Base-by-base conservation (phyloP, 1,284 basidiomycete species). In the Anthracocystis setariae region DNA sequence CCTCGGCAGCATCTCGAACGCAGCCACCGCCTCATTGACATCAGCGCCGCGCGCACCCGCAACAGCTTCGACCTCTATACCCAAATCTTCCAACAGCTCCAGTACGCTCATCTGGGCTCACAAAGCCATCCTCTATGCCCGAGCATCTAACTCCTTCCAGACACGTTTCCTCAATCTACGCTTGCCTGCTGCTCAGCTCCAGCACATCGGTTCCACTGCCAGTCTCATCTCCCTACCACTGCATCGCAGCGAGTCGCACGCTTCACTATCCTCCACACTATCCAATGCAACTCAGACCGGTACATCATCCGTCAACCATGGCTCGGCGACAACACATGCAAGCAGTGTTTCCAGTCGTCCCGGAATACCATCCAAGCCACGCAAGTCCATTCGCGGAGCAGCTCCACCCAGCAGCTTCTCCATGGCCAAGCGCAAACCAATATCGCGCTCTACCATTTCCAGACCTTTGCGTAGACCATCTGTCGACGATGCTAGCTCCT, bases 111-210 rank as follows among this genome's bases (percentile, higher is more conserved):
- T 94, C 17, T 92, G 90, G 89, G 92, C 91, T 1, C 93, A 95
- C 84, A 94, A 95, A 94, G 94, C 93, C 37, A 90, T 98, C 75
- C 90, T 98, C 1, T 97, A 97, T 73, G 93, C 93, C 44, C 89
- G 94, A 65, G 94, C 94, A 21, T 72, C 78, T 17, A 77, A 80
- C 62, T 65, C 68, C 35, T 80, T 78, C 33, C 74, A 74, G 40
- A 67, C 68, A 9, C 73, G 67, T 25, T 82, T 74, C 90, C 91
- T 23, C 89, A 88, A 45, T 93, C 93, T 85, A 90, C 94, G 67
- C 18, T 62, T 70, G n/a, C 76, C 77, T 17, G 65, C 76, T 18
- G 71, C 60, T 35, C 76, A 79, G 50, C 64, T 79, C 13, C 64
- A 73, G 20, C 63, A 75, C 17, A 57, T 67, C 17, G 66, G 64